A percentile compares a stretch with the other conserved stretches of the same genome.
These are phyloP conservation scores for Alternaria solani DNA, from an alignment of 2,329 filamentous ascomycete species.

Conservation along the genomic window DNA sequence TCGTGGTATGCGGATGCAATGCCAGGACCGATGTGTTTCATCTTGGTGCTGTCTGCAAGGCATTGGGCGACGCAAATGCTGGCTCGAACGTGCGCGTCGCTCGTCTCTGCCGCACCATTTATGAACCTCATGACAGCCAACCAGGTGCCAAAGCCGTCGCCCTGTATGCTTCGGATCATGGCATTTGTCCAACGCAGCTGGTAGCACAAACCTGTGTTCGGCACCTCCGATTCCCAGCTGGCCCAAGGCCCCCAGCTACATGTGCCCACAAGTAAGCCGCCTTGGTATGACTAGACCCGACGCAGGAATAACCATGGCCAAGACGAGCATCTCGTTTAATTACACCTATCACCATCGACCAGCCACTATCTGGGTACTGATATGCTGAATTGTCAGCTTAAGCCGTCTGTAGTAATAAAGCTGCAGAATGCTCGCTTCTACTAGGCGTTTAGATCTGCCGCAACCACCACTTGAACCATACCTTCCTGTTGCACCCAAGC, in stretches of 20 bases:
- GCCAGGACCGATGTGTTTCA: no score
- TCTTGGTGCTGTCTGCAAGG: no score
- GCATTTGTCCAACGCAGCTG: no score
- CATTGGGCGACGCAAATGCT: no score
- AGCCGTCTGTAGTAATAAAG: slow-evolving; percentile 33
- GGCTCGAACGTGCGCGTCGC: no score
- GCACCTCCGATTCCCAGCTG: background rate
- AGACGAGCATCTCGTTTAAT: slow-evolving; percentile 13
- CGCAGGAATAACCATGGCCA: slow-evolving; percentile 25
- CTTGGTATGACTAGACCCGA: slow-evolving; percentile 10
- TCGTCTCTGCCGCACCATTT: no score
- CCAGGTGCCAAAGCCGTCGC: no score
- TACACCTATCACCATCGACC: background rate
- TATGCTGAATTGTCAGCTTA: slow-evolving; percentile 2
- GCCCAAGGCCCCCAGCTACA: slow-evolving; percentile 5
- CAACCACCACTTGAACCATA: background rate
- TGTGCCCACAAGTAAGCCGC: background rate
- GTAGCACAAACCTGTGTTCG: background rate
- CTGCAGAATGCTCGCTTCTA: slow-evolving; percentile 14
- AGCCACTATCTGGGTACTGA: background rate
- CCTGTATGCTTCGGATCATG: no score
- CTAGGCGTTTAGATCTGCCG: background rate
- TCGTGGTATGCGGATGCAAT: no score
- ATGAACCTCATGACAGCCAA: no score
- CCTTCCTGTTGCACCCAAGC: background rate